Conservation (phyloP, 148 eudicot genomes). For the Camellia japonica region DNA sequence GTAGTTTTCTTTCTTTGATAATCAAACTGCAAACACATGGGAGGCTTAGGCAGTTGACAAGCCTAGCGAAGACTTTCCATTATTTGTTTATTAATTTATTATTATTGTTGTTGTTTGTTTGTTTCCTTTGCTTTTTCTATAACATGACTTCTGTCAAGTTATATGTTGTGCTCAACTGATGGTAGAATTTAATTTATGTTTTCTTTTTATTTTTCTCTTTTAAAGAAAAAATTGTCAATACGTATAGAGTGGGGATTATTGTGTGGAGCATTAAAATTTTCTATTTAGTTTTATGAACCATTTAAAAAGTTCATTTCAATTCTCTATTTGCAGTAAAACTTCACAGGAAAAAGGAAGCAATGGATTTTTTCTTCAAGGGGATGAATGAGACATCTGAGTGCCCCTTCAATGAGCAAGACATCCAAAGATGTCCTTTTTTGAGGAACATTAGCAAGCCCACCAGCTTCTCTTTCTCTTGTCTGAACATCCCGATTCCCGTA, state of each 20-base stretch:
- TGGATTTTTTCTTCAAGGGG: constrained; percentile 54
- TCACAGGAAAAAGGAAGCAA: constrained; percentile 20
- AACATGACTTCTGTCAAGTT: not conserved
- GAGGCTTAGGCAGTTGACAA: not conserved
- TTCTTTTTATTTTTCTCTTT: not conserved
- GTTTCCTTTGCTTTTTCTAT: not conserved
- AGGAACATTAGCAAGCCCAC: constrained; percentile 73
- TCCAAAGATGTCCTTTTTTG: constrained; percentile 69
- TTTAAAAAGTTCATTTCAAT: not conserved
- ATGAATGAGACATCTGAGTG: constrained; percentile 45
- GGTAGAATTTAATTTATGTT: not conserved
- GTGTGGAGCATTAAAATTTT: not conserved
- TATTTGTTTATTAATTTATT: not conserved
- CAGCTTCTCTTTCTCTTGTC: constrained; percentile 49
- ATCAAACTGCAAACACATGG: too few species aligned
- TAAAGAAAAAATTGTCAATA: too few species aligned
- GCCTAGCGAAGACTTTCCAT: not conserved
- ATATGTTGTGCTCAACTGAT: not conserved
- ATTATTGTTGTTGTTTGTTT: too few species aligned
- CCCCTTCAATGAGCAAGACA: constrained; percentile 46
- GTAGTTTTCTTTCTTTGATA: too few species aligned
- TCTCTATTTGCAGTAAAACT: constrained; percentile 19
- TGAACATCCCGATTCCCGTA: constrained; percentile 46
- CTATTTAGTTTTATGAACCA: not conserved
- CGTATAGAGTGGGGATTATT: not conserved